These are phyloP conservation scores for Paracamarosporium sp. DNA, from an alignment of 2,329 filamentous ascomycete genomes.

Conservation along the genomic window DNA sequence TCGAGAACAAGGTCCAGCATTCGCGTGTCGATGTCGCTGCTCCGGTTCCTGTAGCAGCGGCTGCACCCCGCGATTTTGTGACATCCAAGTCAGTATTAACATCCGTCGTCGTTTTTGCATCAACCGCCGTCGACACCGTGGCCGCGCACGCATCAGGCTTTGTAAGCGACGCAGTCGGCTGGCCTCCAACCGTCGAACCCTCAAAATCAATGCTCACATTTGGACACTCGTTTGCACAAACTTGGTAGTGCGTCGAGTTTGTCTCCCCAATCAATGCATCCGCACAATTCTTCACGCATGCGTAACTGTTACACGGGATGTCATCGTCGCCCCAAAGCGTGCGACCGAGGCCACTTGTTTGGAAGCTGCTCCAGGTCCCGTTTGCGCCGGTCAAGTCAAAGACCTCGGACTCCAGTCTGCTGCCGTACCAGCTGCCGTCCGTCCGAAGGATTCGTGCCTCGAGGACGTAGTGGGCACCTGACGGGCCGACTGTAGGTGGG, in stretches of 20 bases:
- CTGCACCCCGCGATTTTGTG: not conserved
- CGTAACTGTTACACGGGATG: conserved; percentile 12
- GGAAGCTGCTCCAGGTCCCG: conserved; percentile 13
- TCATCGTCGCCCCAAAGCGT: conserved; percentile 21
- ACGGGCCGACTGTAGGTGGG: conserved; percentile 18
- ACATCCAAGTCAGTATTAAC: not conserved
- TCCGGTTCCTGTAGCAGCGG: conserved; percentile 3
- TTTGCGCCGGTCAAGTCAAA: conserved; percentile 19
- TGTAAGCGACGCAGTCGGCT: conserved; percentile 16
- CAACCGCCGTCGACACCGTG: not conserved
- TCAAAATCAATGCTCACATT: conserved; percentile 16
- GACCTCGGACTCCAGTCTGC: conserved; percentile 14
- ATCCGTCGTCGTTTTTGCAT: conserved; percentile 7
- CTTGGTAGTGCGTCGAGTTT: conserved; percentile 6
- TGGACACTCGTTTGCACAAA: conserved; percentile 18
- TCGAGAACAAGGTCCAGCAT: not conserved
- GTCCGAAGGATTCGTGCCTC: conserved; percentile 14
- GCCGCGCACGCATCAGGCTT: conserved; percentile 1
- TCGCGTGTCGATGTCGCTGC: not conserved
- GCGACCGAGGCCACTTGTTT: conserved; percentile 12
- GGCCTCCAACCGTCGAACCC: conserved; percentile 15
- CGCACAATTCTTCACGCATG: conserved; percentile 16
- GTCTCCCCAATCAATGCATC: not conserved
- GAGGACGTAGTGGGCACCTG: conserved; percentile 20
- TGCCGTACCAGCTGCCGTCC: conserved; percentile 21